Evolutionary conservation across 331 rosid genomes (phyloP).

Genomic region (Quercus tomentella): DNA sequence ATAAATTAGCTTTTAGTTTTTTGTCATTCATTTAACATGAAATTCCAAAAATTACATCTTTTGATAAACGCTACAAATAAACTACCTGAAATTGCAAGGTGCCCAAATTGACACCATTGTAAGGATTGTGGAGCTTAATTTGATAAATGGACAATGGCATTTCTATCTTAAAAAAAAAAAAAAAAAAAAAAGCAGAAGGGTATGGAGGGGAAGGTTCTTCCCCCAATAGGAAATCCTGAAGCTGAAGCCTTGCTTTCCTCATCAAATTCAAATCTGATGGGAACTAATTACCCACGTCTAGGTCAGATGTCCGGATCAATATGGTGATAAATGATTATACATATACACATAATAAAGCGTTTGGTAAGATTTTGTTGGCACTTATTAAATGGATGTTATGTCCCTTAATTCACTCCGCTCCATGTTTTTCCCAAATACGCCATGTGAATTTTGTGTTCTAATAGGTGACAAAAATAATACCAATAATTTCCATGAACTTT

Average conservation of each 20-base stretch:
- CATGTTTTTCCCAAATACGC: not conserved
- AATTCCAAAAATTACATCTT: too few relatives aligned
- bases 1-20: too few relatives aligned
- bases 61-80: too few relatives aligned
- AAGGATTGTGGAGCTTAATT: too few relatives aligned
- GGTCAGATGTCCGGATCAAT: conserved; percentile 28
- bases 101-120: too few relatives aligned
- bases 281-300: conserved; percentile 16
- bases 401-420: not conserved
- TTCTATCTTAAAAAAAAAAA: not conserved
- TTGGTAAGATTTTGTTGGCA: not conserved
- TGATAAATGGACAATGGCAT: too few relatives aligned
- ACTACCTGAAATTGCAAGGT: too few relatives aligned
- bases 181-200: not conserved
- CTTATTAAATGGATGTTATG: not conserved
- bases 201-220: too few relatives aligned
- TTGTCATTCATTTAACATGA: too few relatives aligned
- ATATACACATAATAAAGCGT: not conserved
- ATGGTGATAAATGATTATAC: not conserved
- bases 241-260: not conserved
- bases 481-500: too few relatives aligned
- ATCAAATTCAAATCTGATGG: conserved; percentile 1
- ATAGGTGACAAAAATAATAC: too few relatives aligned
- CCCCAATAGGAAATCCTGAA: not conserved
- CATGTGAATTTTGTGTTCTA: not conserved